Conservation (phyloP, 805 yeast genomes). For the Dipodascopsis uninucleata region DNA sequence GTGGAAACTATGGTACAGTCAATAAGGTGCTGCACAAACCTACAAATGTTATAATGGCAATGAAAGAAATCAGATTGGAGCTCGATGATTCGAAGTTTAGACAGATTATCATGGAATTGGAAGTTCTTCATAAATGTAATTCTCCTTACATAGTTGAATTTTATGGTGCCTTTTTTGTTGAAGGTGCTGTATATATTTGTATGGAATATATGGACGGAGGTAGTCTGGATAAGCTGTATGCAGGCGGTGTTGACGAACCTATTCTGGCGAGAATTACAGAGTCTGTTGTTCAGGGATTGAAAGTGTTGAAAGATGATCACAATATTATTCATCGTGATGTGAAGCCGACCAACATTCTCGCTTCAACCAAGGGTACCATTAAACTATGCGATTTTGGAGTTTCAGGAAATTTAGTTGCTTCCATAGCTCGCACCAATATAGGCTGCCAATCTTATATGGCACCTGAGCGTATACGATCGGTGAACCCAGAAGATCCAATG, state of each 20-base stretch:
- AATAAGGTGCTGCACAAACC: slow-evolving; percentile 91
- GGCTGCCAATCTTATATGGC: slow-evolving; percentile 99
- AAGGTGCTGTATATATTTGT: slow-evolving; percentile 97
- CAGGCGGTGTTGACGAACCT: slow-evolving; percentile 59
- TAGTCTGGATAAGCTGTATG: slow-evolving; percentile 81
- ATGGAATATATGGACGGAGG: slow-evolving; percentile 98
- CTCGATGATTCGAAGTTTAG: slow-evolving; percentile 90
- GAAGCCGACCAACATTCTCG: slow-evolving; percentile 89
- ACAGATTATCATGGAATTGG: slow-evolving; percentile 94
- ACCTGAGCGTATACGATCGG: slow-evolving; percentile 72
- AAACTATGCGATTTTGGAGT: slow-evolving; percentile 96
- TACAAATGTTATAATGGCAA: slow-evolving; percentile 88
- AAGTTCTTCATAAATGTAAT: slow-evolving; percentile 84
- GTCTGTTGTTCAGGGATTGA: slow-evolving; percentile 75
- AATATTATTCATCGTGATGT: slow-evolving; percentile 95
- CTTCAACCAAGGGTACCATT: slow-evolving; percentile 77
- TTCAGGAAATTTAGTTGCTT: slow-evolving; percentile 89
- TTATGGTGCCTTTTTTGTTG: slow-evolving; percentile 95
- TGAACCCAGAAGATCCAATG: slow-evolving; percentile 60
- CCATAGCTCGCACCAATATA: slow-evolving; percentile 89
- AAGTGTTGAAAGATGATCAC: slow-evolving; percentile 80
- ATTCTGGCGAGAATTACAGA: slow-evolving; percentile 76
- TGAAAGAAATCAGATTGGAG: slow-evolving; percentile 93
- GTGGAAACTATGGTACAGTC: slow-evolving; percentile 96
- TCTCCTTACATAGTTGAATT: slow-evolving; percentile 92